Base-by-base conservation (phyloP, 805 yeast genomes). In the Kazachstania africana region DNA sequence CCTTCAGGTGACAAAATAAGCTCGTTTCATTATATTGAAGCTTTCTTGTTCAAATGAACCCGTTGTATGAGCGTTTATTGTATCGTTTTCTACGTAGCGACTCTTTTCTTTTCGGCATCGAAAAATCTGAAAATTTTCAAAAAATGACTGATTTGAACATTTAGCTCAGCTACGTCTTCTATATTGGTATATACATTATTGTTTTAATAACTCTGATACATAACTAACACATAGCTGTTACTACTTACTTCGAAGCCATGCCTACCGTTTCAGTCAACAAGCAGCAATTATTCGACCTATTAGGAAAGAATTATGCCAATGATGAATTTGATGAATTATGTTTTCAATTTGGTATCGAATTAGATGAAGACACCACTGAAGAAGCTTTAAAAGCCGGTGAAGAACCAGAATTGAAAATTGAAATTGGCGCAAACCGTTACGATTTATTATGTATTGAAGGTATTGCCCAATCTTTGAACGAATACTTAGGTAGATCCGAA, bases 391-490 rank as follows among this genome's bases (percentile, higher is more conserved):
- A 53, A 32, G 40, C 35, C 24, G 63, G 59, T 25, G 77, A 79
- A 43, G 72, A 69, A 55, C 96, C 99, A n/a, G 93, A 88, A 60
- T 70, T 83, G 49, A 91, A 91, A 63, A 84, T 91, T 50, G 99
- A 91, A 59, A 77, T 93, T 42, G 96, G 95, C 36, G 99, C 99
- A 40, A 91, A 91, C 64, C 80, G 99, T 68, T 93, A 91, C 54
- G 99, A 91, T 58, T 75, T 91, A 87, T 74, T 91, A 43, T 93
- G 98, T 66, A 80, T 85, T 47, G 99, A 91, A 62, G 99, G 99
- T 53, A 85, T 91, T 59, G 85, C 96, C 1, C 93, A 84, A 53
- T 88, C 97, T 1, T 66, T 91, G 53, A 85, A 85, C 50, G 93
- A 87, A 55, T 91, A 82, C 53, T 66, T 88, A 47, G 94, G 93